Conservation (phyloP, 805 yeast genomes). For the Ogataea nakhonphanomensis region DNA sequence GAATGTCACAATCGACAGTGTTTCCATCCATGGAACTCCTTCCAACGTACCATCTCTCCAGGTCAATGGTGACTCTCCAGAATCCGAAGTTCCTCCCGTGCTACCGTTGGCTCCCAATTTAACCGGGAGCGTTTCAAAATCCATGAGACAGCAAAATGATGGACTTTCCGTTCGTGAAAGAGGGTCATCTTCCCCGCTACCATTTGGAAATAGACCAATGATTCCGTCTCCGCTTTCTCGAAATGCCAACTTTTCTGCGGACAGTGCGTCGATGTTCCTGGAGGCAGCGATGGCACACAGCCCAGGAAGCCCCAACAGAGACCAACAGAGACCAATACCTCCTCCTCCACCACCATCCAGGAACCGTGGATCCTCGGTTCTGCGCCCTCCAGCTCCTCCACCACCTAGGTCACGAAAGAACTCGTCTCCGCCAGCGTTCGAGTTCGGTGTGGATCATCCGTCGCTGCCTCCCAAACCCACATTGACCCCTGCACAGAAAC, state of each 20-base stretch:
- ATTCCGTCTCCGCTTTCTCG: constrained; percentile 25
- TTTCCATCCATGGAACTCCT: constrained; percentile 67
- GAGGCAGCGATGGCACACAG: constrained; percentile 22
- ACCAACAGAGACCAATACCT: constrained; percentile 21
- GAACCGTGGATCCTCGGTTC: constrained; percentile 12
- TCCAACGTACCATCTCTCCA: constrained; percentile 42
- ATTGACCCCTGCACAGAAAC: constrained; percentile 27
- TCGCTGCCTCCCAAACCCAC: constrained; percentile 32
- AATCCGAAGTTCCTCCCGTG: constrained; percentile 6
- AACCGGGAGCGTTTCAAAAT: constrained; percentile 56
- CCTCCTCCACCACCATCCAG: constrained; percentile 29
- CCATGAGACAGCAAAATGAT: constrained; percentile 32
- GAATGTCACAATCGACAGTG: constrained; percentile 76
- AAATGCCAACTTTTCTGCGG: constrained; percentile 14
- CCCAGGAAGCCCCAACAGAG: constrained; percentile 6
- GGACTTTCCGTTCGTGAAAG: constrained; percentile 8
- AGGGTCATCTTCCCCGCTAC: constrained; percentile 24
- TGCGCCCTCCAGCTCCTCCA: constrained; percentile 30
- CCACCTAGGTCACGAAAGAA: constrained; percentile 30
- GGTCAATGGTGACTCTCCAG: constrained; percentile 15
- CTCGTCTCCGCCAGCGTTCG: constrained; percentile 23
- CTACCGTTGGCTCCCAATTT: constrained; percentile 45
- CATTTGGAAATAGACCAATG: constrained; percentile 13
- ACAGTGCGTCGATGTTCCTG: constrained; percentile 21
- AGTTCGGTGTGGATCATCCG: constrained; percentile 16